Percentiles rank a stretch among this genome's conserved stretches.
phyloP scores from a whole-genome alignment of 179 eudicot genomes.

The Beta corolliflora region DNA sequence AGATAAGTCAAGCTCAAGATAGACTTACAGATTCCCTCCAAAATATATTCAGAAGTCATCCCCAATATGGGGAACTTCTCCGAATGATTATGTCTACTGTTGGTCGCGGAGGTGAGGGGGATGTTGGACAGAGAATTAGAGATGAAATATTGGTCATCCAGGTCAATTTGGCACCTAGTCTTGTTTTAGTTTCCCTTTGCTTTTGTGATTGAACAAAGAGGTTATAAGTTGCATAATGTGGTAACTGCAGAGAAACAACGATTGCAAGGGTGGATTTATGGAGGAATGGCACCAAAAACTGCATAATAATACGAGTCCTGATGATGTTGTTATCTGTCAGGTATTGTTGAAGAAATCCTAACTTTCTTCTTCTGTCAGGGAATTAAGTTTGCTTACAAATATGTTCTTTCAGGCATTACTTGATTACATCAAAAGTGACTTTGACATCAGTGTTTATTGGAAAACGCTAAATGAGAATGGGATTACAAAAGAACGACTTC shows the following conservation, averaged over 20 bases:
- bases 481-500: constrained; percentile 94
- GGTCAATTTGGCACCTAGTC: constrained; percentile 38
- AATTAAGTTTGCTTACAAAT: constrained; percentile 14
- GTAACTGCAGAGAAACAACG: constrained; percentile 75
- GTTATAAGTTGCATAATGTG: constrained; percentile 1
- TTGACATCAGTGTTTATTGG: constrained; percentile 90
- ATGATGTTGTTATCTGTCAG: constrained; percentile 97
- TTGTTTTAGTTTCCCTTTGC: not conserved
- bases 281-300: constrained; percentile 99
- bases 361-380: constrained; percentile 13
- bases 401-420: constrained; percentile 70
- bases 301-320: constrained; percentile 99
- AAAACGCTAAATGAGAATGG: constrained; percentile 89
- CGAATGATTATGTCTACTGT: constrained; percentile 93
- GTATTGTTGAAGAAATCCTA: constrained; percentile 37
- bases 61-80: constrained; percentile 79
- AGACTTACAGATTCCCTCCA: constrained; percentile 91
- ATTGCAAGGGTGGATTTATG: constrained; percentile 96
- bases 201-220: constrained; percentile 15
- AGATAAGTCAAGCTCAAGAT: constrained; percentile 97
- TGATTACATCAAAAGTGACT: constrained; percentile 80
- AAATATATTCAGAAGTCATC: constrained; percentile 57
- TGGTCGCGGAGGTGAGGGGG: constrained; percentile 99
- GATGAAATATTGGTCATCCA: constrained; percentile 98
- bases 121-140: constrained; percentile 97